Base-by-base conservation (phyloP, 2,329 filamentous ascomycete species). In the Calonectria pauciramosa region DNA sequence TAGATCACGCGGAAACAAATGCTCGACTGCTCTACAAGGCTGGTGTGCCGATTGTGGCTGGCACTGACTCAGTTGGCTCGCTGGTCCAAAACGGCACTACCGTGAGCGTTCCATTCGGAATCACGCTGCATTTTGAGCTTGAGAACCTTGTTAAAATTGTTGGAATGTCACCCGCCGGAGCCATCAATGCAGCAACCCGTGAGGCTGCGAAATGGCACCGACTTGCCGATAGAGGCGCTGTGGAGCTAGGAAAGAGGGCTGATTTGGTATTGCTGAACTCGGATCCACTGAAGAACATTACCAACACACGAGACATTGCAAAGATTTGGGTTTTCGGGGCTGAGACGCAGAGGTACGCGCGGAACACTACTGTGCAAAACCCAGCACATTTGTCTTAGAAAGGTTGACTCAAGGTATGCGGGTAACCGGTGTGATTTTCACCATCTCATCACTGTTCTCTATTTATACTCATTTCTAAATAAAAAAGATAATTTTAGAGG, bases 181-280 rank as follows among this genome's bases (percentile, higher is more conserved):
- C 49, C 2, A 16, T 68, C 16, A 56, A 59, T 14, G 66, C 51
- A 18, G 66, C 66, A 5, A 68, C 66, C 5, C 14, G 32, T 3
- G 34, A 30, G 16, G 49, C 66, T 26, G 66, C 66, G 7, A 56
- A 56, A 5, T 30, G 23, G 66, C 51, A 44, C 18, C 34, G 28
- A 6, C 49, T 68, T 20, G 7, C 8, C 2, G 66, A 68, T 36
- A 38, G 66, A 30, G 66, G 66, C 18, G 47, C 49, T 10, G 28
- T 68, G 7, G 23, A n/a, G 2, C 2, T 34, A 1, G 66, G 66
- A 16, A 38, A 44, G 26, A 7, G 66, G 14, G 66, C 66, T 14
- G 66, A 68, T 54, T 47, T 68, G 26, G n/a, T 68, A 8, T 7
- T 68, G 26, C 51, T 68, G 10, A 59, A 59, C 36, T 23, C 32